A percentile compares a stretch with the other conserved stretches of the same genome.
Conservation (phyloP, 768 basidiomycete genomes). For the Boletus huronensis region DNA sequence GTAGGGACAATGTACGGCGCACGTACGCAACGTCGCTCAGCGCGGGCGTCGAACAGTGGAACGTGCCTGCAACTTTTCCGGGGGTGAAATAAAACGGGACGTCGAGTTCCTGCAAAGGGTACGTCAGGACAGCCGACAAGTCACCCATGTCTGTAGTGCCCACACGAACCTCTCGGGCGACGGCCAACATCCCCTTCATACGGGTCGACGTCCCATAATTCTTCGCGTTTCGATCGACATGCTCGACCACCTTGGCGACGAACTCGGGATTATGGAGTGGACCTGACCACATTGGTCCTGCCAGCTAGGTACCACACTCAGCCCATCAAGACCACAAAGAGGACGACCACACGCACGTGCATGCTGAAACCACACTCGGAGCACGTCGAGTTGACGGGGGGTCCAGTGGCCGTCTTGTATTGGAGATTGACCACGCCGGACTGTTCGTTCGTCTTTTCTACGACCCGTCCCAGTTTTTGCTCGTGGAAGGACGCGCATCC, state of each 20-base stretch:
- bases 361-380: constrained; percentile 75
- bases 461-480: constrained; percentile 79
- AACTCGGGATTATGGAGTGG: constrained; percentile 78
- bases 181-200: constrained; percentile 94
- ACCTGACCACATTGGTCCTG: constrained; percentile 97
- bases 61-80: constrained; percentile 68
- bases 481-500: constrained; percentile 79
- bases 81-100: constrained; percentile 89
- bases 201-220: constrained; percentile 75
- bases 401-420: constrained; percentile 73
- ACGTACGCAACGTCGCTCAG: constrained; percentile 74
- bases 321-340: not conserved
- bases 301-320: constrained; percentile 48
- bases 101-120: constrained; percentile 57
- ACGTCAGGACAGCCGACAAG: not conserved
- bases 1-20: not conserved
- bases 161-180: constrained; percentile 77
- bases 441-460: constrained; percentile 55
- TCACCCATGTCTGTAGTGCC: not conserved
- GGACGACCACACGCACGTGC: constrained; percentile 54
- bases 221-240: constrained; percentile 58
- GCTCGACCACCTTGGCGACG: constrained; percentile 66
- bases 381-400: constrained; percentile 64
- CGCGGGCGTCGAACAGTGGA: constrained; percentile 78
- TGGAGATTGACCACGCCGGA: constrained; percentile 56